A percentile compares a stretch with the other conserved stretches of the same genome.
Evolutionary conservation across 495 filamentous ascomycete species (phyloP).

Genomic region (Aspergillus leporis): DNA sequence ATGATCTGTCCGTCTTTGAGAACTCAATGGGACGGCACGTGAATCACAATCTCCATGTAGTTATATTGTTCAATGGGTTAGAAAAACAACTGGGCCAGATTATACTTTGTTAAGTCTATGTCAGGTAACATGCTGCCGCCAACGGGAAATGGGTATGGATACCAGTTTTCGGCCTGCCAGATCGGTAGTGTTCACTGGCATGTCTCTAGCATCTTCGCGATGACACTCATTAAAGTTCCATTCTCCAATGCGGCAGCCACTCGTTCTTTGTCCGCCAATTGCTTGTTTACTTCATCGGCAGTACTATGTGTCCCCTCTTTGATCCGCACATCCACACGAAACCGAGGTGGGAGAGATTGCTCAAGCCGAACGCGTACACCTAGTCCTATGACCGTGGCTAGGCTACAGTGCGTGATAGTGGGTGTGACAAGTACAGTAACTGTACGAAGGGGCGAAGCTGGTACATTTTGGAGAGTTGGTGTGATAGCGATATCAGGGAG

Average conservation of each 20-base stretch:
- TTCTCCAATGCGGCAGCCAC: slow-evolving; percentile 96
- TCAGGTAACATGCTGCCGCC: not conserved
- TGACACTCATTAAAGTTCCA: slow-evolving; percentile 78
- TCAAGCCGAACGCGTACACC: slow-evolving; percentile 90
- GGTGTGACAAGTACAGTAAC: slow-evolving; percentile 75
- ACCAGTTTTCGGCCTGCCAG: not conserved
- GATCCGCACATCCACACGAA: slow-evolving; percentile 88
- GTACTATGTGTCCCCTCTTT: slow-evolving; percentile 96
- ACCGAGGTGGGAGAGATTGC: slow-evolving; percentile 87
- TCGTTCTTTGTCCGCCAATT: slow-evolving; percentile 92
- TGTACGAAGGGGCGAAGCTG: slow-evolving; percentile 47
- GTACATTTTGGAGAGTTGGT: slow-evolving; percentile 55
- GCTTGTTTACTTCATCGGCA: slow-evolving; percentile 92
- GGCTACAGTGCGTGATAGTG: slow-evolving; percentile 95
- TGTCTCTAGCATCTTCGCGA: slow-evolving; percentile 91
- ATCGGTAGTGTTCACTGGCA: slow-evolving; percentile 48
- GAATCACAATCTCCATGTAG: not conserved
- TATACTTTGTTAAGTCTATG: not conserved
- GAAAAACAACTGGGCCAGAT: not conserved
- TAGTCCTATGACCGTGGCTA: slow-evolving; percentile 94
- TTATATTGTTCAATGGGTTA: slow-evolving; percentile 1
- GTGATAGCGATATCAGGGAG: slow-evolving; percentile 85
- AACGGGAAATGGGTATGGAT: not conserved
- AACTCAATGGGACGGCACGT: not conserved
- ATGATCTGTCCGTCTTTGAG: slow-evolving; percentile 26